These are phyloP conservation scores for Entomortierella chlamydospora DNA, from an alignment of 192 early-diverging fungal genomes.

Conservation along the genomic window DNA sequence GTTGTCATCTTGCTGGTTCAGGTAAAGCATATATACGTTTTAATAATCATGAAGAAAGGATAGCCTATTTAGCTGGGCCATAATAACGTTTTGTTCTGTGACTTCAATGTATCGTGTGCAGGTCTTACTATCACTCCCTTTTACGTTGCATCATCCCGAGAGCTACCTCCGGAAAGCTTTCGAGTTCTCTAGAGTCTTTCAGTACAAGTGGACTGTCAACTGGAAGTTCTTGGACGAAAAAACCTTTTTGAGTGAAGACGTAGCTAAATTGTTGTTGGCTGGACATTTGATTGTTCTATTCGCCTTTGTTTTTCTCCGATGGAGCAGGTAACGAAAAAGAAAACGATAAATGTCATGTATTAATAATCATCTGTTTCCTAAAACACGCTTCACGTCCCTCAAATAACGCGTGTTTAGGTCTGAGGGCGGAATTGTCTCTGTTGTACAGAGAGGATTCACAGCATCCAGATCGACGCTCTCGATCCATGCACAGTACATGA, in stretches of 20 bases:
- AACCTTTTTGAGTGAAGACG: conserved; percentile 71
- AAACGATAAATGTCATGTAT: neutral
- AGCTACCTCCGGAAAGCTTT: conserved; percentile 85
- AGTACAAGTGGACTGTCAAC: conserved; percentile 96
- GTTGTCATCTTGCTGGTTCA: conserved; percentile 60
- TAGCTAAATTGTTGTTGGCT: conserved; percentile 68
- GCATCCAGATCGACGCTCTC: conserved; percentile 12
- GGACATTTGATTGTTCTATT: conserved; percentile 73
- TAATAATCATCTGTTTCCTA: neutral
- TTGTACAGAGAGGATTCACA: conserved; percentile 33
- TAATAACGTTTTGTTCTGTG: too few relatives aligned
- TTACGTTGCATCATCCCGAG: conserved; percentile 54
- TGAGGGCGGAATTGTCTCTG: conserved; percentile 50
- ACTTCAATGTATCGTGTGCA: neutral
- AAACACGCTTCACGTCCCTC: neutral
- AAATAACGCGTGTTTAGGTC: conserved; percentile 7
- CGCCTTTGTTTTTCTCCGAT: conserved; percentile 66
- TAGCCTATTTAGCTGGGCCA: too few relatives aligned
- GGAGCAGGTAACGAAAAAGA: conserved; percentile 57
- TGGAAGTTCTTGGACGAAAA: conserved; percentile 86
- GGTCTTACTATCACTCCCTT: conserved; percentile 54
- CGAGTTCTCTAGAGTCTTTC: conserved; percentile 88
- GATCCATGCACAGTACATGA: conserved; percentile 32
- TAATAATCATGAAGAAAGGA: too few relatives aligned
- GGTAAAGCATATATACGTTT: too few relatives aligned